phyloP scores from a whole-genome alignment of 176 grass and related monocot species.

The Pontederia crassipes region DNA sequence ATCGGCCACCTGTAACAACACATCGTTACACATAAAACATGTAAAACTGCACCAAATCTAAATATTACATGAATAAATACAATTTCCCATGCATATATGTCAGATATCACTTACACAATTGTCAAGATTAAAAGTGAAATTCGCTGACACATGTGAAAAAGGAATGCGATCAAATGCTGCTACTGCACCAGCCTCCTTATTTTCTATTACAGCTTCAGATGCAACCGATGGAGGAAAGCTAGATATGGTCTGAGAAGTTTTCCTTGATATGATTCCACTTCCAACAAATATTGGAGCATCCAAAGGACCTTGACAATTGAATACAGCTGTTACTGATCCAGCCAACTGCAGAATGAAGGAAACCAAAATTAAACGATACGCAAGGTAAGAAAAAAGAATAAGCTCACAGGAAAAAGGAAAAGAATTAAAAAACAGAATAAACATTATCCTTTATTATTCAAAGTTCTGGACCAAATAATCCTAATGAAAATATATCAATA shows the following conservation, averaged over 20 bases:
- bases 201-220: slow-evolving; percentile 87
- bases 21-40: neutral
- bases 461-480: too few species aligned
- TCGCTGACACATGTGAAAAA: slow-evolving; percentile 85
- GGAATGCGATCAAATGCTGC: slow-evolving; percentile 98
- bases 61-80: too few species aligned
- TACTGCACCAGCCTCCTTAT: slow-evolving; percentile 90
- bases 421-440: neutral
- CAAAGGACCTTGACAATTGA: slow-evolving; percentile 96
- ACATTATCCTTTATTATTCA: too few species aligned
- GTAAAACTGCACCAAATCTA: neutral
- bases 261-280: slow-evolving; percentile 95
- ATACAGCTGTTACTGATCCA: slow-evolving; percentile 87
- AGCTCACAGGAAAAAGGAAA: neutral
- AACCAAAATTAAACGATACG: slow-evolving; percentile 17
- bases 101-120: slow-evolving; percentile 58
- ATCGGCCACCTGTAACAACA: slow-evolving; percentile 56
- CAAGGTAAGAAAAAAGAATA: slow-evolving; percentile 1
- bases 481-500: too few species aligned
- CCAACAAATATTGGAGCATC: slow-evolving; percentile 96
- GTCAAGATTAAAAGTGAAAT: slow-evolving; percentile 98
- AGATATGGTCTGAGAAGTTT: slow-evolving; percentile 57
- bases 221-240: slow-evolving; percentile 79
- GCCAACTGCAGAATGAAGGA: slow-evolving; percentile 56
- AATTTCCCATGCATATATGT: neutral